Evolutionary conservation across 495 filamentous ascomycete genomes (phyloP), one percentile per base, ranked within the genome.

Genomic region (Neurospora sp.): DNA sequence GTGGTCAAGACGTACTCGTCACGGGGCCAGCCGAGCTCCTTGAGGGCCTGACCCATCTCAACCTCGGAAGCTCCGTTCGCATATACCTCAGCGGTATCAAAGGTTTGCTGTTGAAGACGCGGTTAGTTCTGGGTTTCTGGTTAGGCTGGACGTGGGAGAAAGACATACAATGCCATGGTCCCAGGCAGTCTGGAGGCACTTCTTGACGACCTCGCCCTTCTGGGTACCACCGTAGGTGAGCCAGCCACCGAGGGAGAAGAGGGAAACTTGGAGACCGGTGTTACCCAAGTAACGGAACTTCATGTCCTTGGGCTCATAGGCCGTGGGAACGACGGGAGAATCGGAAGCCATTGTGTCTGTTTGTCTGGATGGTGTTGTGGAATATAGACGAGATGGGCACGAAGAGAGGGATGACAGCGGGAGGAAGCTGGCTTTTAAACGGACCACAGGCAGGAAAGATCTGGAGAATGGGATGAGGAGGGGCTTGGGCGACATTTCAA

Each of bases 1-100:
- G 93, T 95, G 62, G 90, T 92, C 76, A 96, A 90, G 38, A 96
- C 93, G 42, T 94, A 83, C 80, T 96, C 92, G 79, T 91, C 92
- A 48, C 92, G 86, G 75, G 92, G 91, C 93, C 93, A 92, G 70
- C 83, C 86, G 73, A 87, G 91, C 78, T 88, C 85, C 81, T 84
- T 86, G 78, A 89, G 91, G 2, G 91, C 91, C 74, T 88, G 78
- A 20, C 92, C 92, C 89, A 94, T 92, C 54, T 93, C 89, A 69
- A 88, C 79, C 80, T 95, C 92, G 18, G 88, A 91, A 75, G 92
- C 86, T 71, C 92, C 92, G 73, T 81, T 87, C 42, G 90, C 82
- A 74, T 93, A 93, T 5, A 71, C 75, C 76, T 91, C 89, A 70
- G 89, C 87, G 39, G 88, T 90, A 77, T 90, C 88, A 74, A 89